These are phyloP conservation scores for Penicillium sp. DNA, from an alignment of 2,329 filamentous ascomycete genomes.

Conservation along the genomic window DNA sequence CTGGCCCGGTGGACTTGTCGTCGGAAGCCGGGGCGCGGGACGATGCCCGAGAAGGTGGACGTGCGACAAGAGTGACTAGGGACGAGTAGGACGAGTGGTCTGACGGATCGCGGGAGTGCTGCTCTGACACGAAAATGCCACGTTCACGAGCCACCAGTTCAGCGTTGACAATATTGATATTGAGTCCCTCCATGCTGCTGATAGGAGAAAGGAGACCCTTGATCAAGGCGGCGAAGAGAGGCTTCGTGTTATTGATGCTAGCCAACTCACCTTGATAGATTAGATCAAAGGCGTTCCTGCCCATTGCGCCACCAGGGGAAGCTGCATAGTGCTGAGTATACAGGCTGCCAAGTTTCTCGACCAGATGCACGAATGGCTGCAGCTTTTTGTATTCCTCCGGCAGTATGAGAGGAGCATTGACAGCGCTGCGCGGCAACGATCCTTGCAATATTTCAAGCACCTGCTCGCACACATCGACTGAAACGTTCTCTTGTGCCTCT, in stretches of 20 bases:
- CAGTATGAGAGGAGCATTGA: conserved; percentile 78
- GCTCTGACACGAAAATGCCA: conserved; percentile 74
- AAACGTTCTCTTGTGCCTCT: conserved; percentile 82
- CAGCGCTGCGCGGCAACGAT: conserved; percentile 69
- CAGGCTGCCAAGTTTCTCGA: conserved; percentile 75
- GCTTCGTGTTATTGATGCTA: conserved; percentile 69
- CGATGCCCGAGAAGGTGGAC: conserved; percentile 33
- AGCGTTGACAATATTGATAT: conserved; percentile 82
- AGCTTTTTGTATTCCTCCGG: conserved; percentile 76
- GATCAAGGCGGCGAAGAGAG: conserved; percentile 73
- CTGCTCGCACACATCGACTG: conserved; percentile 77
- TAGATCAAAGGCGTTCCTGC: conserved; percentile 69
- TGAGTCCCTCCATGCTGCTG: conserved; percentile 61
- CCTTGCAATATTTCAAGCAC: conserved; percentile 70
- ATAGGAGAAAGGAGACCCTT: conserved; percentile 72
- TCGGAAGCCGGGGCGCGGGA: conserved; percentile 35
- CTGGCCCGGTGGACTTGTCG: conserved; percentile 1
- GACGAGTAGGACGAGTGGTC: conserved; percentile 63
- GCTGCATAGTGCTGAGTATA: conserved; percentile 72
- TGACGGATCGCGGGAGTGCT: conserved; percentile 59
- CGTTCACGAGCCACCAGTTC: conserved; percentile 71
- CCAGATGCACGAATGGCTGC: conserved; percentile 70
- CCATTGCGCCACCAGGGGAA: conserved; percentile 39
- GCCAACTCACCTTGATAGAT: conserved; percentile 75
- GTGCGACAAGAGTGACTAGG: conserved; percentile 66